Percentiles rank a stretch among this genome's conserved stretches.
These are phyloP conservation scores for Myriosclerotinia duriaeana DNA, from an alignment of 2,329 filamentous ascomycete genomes.

Conservation along the genomic window DNA sequence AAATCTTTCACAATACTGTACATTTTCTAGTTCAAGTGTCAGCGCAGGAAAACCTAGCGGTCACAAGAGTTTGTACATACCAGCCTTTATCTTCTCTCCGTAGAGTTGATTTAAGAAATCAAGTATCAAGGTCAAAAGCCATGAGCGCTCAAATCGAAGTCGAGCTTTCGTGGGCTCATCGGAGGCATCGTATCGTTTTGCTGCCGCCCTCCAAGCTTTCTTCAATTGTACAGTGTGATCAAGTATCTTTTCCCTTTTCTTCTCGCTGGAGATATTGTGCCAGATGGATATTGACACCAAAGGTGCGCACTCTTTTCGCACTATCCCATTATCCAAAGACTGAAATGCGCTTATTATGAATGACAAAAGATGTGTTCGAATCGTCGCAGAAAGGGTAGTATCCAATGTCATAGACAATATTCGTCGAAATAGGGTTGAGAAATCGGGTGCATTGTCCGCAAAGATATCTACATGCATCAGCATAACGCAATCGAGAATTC, in stretches of 20 bases:
- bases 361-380: slow-evolving; percentile 79
- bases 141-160: slow-evolving; percentile 86
- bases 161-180: slow-evolving; percentile 77
- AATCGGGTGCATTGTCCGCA: slow-evolving; percentile 72
- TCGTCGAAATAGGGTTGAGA: slow-evolving; percentile 85
- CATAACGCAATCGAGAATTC: neutral
- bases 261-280: slow-evolving; percentile 84
- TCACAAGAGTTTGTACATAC: slow-evolving; percentile 39
- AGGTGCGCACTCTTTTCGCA: slow-evolving; percentile 94
- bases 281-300: slow-evolving; percentile 93
- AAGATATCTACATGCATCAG: slow-evolving; percentile 62
- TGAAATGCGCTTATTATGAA: slow-evolving; percentile 93
- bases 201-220: slow-evolving; percentile 87
- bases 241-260: slow-evolving; percentile 69
- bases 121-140: slow-evolving; percentile 83
- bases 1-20: slow-evolving; percentile 89
- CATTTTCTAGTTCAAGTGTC: slow-evolving; percentile 52
- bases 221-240: slow-evolving; percentile 71
- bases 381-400: slow-evolving; percentile 59
- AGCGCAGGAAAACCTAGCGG: neutral
- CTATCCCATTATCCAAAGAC: slow-evolving; percentile 81
- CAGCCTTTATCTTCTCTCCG: slow-evolving; percentile 49
- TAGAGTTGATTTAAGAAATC: slow-evolving; percentile 80
- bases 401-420: slow-evolving; percentile 84
- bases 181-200: slow-evolving; percentile 82